Base-by-base conservation (phyloP, 2,329 filamentous ascomycete species). In the Penicillium thymicola region DNA sequence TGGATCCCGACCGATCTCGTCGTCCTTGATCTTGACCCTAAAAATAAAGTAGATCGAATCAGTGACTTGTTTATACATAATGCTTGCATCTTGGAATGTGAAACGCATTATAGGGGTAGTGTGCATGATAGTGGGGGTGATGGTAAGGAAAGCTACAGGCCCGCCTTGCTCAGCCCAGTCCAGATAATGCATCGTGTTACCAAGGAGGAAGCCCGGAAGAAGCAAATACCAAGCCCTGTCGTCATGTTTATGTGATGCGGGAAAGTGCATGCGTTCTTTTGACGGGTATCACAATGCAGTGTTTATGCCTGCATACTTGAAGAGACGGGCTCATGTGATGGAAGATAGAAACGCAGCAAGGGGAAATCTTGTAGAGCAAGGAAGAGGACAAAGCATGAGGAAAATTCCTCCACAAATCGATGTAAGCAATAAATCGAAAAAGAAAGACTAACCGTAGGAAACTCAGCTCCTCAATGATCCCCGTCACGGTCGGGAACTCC, bases 1-100 rank as follows among this genome's bases (percentile, higher is more conserved):
- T 57, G 88, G 83, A 67, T 97, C 92, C 60, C 83, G 82, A 4
- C 87, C 86, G 63, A 92, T 84, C 72, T 93, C 89, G 64, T 96
- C 89, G 71, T 97, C 90, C 73, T 92, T 89, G 63, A 97, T 81
- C 66, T 95, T 91, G 79, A 97, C 90, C 64, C 85, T 87, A 36
- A 58, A 51, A 25, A 38, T 7, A 40, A 34, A 28, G 10, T 27
- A 44, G n/a, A 14, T 48, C 14, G 16, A 21, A 28, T 55, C 10
- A 55, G 48, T 41, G 21, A 9, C 36, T 40, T 44, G 41, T 18
- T 27, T 16, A n/a, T 36, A 45, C 25, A 16, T 27, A 7, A 9
- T 40, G 11, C 27, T 25, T 34, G 34, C 16, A 47, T 18, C 9
- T 30, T 18, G 18, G 16, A 47, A 34, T 3, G 16, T 13, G n/a